Percentiles rank a stretch among this genome's conserved stretches.
These are phyloP conservation scores for Ilex asprella DNA, from an alignment of 257 asterid genomes.

Conservation along the genomic window DNA sequence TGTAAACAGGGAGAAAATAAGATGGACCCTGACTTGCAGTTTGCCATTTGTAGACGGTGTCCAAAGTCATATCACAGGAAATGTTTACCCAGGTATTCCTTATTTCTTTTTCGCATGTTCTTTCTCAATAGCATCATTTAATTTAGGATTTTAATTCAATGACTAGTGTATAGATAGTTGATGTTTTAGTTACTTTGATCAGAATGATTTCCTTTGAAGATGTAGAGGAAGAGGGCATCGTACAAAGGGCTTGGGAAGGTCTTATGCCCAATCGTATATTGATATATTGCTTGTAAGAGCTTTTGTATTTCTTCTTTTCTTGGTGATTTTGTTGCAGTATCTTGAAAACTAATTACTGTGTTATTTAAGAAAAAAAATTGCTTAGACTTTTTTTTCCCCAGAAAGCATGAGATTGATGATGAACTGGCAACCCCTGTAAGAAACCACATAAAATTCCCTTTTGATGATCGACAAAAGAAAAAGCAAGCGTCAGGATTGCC, in stretches of 20 bases:
- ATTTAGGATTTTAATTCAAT: background rate
- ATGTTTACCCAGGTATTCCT: constrained; percentile 77
- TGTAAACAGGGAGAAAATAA: constrained; percentile 70
- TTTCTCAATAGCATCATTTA: background rate
- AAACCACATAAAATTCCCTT: constrained; percentile 76
- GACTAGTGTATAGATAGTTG: constrained; percentile 4
- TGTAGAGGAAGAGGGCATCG: constrained; percentile 21
- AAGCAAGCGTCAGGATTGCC: constrained; percentile 14
- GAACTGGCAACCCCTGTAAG: constrained; percentile 51
- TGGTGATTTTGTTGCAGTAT: background rate
- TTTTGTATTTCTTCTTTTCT: background rate
- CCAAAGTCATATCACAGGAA: constrained; percentile 89
- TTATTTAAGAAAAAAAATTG: background rate
- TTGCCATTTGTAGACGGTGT: constrained; percentile 96
- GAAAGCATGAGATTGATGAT: constrained; percentile 57
- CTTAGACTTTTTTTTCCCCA: constrained; percentile 21
- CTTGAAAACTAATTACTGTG: background rate
- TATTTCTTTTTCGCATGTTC: constrained; percentile 8
- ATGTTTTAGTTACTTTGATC: constrained; percentile 19
- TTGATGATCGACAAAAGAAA: constrained; percentile 23
- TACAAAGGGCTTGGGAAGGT: constrained; percentile 81
- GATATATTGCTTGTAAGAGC: constrained; percentile 83
- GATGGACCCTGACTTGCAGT: constrained; percentile 40
- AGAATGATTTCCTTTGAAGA: constrained; percentile 53
- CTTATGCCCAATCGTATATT: constrained; percentile 65